Evolutionary conservation across 306 rosid species (phyloP).

Genomic region (Vachellia collinsii): DNA sequence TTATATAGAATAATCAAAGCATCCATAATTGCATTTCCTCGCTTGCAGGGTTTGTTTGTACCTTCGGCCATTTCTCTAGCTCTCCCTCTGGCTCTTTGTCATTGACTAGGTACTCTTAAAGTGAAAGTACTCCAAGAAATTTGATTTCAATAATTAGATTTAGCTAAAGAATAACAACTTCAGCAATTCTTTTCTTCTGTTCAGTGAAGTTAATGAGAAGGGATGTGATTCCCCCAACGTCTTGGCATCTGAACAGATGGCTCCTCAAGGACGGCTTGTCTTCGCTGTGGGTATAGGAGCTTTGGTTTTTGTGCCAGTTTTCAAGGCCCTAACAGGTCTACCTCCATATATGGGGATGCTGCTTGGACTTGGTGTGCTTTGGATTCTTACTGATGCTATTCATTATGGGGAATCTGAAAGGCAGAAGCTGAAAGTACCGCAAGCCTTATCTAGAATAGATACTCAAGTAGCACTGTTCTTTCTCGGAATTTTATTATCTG

Average conservation of each 20-base stretch:
- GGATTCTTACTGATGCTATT: conserved; percentile 98
- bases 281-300: conserved; percentile 89
- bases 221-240: conserved; percentile 58
- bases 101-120: conserved; percentile 66
- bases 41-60: conserved; percentile 63
- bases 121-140: conserved; percentile 28
- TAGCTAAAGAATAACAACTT: conserved; percentile 22
- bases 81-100: conserved; percentile 91
- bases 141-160: conserved; percentile 28
- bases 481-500: conserved; percentile 93
- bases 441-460: conserved; percentile 92
- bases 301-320: conserved; percentile 85
- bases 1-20: background rate
- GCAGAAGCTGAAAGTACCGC: conserved; percentile 90
- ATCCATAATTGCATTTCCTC: conserved; percentile 31
- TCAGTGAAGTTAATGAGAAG: conserved; percentile 82
- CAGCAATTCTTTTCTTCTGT: conserved; percentile 38
- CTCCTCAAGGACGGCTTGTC: conserved; percentile 94
- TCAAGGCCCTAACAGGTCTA: conserved; percentile 88
- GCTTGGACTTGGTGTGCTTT: conserved; percentile 92
- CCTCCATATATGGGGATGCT: conserved; percentile 96
- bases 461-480: conserved; percentile 93
- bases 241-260: conserved; percentile 88
- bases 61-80: conserved; percentile 81
- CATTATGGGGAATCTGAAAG: conserved; percentile 95